These are phyloP conservation scores for Daldinia concentrica DNA, from an alignment of 495 filamentous ascomycete genomes.

Conservation along the genomic window DNA sequence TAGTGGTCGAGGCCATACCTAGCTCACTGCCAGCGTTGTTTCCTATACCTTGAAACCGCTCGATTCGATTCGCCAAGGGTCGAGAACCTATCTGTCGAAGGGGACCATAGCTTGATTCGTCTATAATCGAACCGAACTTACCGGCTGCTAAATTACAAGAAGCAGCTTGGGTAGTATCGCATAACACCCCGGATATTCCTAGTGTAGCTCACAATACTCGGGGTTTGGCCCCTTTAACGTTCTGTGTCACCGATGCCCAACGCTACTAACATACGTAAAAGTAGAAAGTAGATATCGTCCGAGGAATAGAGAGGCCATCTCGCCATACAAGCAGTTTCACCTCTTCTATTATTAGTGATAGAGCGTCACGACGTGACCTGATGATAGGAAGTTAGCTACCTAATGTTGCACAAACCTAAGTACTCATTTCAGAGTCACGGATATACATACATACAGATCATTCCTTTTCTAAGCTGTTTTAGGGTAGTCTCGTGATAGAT, in stretches of 20 bases:
- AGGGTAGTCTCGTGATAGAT: too few species aligned
- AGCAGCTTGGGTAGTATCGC: neutral
- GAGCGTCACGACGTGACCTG: neutral
- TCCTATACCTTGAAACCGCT: neutral
- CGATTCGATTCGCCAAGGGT: neutral
- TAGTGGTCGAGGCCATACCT: neutral
- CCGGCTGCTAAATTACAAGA: neutral
- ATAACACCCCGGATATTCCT: neutral
- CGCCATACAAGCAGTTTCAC: neutral
- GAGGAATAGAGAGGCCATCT: neutral
- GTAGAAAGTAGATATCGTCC: neutral
- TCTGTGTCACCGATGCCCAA: neutral
- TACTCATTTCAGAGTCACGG: too few species aligned
- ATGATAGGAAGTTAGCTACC: neutral
- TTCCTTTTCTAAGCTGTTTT: too few species aligned
- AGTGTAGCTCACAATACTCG: neutral
- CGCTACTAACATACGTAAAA: neutral
- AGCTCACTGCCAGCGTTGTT: neutral
- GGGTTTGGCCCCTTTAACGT: neutral
- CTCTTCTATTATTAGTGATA: neutral
- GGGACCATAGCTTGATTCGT: neutral
- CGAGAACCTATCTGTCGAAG: neutral
- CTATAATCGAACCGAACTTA: neutral
- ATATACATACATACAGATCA: too few species aligned
- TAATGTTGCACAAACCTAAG: too few species aligned